These are phyloP conservation scores for Quillaja saponaria DNA, from an alignment of 306 rosid species.

Conservation along the genomic window DNA sequence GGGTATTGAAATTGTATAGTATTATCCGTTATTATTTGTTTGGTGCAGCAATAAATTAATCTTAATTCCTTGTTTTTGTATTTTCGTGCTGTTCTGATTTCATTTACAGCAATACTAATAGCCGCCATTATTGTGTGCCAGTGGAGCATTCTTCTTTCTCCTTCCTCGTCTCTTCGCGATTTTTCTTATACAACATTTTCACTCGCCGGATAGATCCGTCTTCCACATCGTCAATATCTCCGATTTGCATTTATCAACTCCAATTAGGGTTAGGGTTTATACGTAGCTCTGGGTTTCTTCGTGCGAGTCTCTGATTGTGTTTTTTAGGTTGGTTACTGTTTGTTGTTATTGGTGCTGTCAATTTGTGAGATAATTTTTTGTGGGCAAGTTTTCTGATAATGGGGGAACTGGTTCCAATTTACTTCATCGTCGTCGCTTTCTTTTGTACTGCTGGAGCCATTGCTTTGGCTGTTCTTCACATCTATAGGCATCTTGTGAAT, in stretches of 20 bases:
- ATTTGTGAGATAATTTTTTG: slow-evolving; percentile 2
- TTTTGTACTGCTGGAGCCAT: slow-evolving; percentile 86
- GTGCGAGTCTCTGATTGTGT: neutral
- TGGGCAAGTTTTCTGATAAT: slow-evolving; percentile 28
- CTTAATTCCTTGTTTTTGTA: too few relatives aligned
- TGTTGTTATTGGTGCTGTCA: neutral
- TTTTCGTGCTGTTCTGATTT: too few relatives aligned
- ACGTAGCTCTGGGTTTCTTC: too few relatives aligned
- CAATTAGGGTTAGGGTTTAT: slow-evolving; percentile 1
- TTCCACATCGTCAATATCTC: too few relatives aligned
- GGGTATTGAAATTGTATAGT: too few relatives aligned
- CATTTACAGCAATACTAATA: neutral
- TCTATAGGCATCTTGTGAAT: slow-evolving; percentile 83
- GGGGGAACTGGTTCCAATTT: slow-evolving; percentile 62
- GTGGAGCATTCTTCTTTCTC: slow-evolving; percentile 24
- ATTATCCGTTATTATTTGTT: too few relatives aligned
- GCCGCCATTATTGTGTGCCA: slow-evolving; percentile 40
- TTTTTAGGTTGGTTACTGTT: neutral
- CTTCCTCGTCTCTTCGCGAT: neutral
- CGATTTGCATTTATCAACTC: neutral
- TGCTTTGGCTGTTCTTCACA: slow-evolving; percentile 70
- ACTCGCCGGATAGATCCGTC: slow-evolving; percentile 34
- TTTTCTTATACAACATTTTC: slow-evolving; percentile 2
- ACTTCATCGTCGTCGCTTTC: slow-evolving; percentile 65
- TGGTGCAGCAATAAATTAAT: too few relatives aligned